phyloP scores from a whole-genome alignment of 345 rosid genomes.

The Raphanus sativus region DNA sequence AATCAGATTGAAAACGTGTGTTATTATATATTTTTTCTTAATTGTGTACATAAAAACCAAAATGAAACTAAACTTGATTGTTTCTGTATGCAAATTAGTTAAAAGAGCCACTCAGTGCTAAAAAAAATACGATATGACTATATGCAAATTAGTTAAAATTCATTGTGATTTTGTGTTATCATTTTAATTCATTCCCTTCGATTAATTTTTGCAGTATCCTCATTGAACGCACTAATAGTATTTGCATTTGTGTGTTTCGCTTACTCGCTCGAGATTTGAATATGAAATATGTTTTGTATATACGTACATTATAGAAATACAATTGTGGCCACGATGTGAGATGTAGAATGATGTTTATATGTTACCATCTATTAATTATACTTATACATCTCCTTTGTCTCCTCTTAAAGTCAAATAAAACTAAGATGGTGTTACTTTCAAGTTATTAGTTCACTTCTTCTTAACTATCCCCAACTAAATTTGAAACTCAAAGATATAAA shows the following conservation, averaged over 20 bases:
- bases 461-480: constrained; percentile 37
- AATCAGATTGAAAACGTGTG: constrained; percentile 13
- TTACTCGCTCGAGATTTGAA: neutral
- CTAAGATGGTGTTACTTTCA: neutral
- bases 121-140: neutral
- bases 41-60: neutral
- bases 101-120: neutral
- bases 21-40: neutral
- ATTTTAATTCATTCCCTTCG: neutral
- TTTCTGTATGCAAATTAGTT: too few relatives aligned
- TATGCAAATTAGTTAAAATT: neutral
- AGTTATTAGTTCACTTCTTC: constrained; percentile 35
- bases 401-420: neutral
- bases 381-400: neutral
- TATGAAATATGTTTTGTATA: neutral
- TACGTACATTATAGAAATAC: neutral
- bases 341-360: neutral
- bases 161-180: neutral
- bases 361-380: neutral
- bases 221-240: neutral
- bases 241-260: neutral
- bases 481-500: constrained; percentile 11
- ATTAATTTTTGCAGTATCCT: neutral
- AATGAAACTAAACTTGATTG: neutral
- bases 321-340: neutral